Evolutionary conservation across 1,284 basidiomycete species (phyloP), one percentile per base, ranked within the genome.

Genomic region (Boletus hoseneyae): DNA sequence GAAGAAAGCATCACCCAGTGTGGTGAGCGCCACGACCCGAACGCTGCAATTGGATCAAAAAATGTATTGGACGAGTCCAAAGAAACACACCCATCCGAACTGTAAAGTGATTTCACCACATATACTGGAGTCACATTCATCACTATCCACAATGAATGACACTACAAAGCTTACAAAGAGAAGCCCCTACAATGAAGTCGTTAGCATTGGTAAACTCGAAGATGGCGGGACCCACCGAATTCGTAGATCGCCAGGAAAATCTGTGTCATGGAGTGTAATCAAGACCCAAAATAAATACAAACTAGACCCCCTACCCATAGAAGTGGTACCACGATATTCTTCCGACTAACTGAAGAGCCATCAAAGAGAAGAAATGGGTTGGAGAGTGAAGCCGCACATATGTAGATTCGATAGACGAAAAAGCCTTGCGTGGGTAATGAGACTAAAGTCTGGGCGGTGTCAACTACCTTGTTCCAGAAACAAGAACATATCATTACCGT

Each of bases 341-440:
- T 60, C 15, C 42, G 34, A 8, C 36, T 50, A 6, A 58, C 57
- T 58, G 25, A 19, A 3, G 1, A 1, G 6, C 2, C 0, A 6
- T 57, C 15, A 50, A 13, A 29, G 1, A n/a, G 0, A 12, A 12
- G 15, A 12, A 19, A 37, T 5, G 18, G 12, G n/a, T 6, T 12
- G 2, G 29, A 2, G 12, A 13, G 8, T 3, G 18, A 3, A 32
- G n/a, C 42, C 56, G n/a, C 32, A 61, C 61, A 43, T 0, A 54
- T 0, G 6, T 51, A 59, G 11, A 62, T 38, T 33, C 57, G 57
- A 37, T 60, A 32, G 18, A 50, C 38, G 11, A 57, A 47, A 40
- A 48, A 56, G 5, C 45, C 47, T 13, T 56, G 52, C 8, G 29
- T 12, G 11, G 18, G 36, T 13, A 30, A 4, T 5, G 29, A 11